Evolutionary conservation across 495 filamentous ascomycete species (phyloP).

Genomic region (Lasiosphaeriaceae sp.): DNA sequence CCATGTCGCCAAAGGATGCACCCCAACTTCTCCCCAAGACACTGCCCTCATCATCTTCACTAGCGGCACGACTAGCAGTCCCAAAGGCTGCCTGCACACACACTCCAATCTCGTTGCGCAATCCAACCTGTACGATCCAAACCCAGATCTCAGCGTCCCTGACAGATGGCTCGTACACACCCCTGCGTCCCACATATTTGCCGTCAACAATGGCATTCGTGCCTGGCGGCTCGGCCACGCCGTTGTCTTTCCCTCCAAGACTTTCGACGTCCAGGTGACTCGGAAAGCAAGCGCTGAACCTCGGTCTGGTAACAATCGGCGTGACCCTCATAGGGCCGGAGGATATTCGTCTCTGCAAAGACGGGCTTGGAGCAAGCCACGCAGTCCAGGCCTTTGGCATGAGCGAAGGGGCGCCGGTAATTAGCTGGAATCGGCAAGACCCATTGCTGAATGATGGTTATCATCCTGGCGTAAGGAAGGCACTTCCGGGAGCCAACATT

Average conservation of each 20-base stretch:
- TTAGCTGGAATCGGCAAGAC: constrained; percentile 23
- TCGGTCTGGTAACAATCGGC: constrained; percentile 27
- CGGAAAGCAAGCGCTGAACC: constrained; percentile 17
- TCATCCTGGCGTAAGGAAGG: constrained; percentile 26
- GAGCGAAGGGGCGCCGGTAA: constrained; percentile 36
- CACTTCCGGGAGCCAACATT: constrained; percentile 29
- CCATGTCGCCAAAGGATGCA: not conserved
- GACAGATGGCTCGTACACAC: constrained; percentile 29
- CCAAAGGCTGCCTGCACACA: constrained; percentile 39
- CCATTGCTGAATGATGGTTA: constrained; percentile 13
- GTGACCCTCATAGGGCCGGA: constrained; percentile 28
- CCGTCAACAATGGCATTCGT: constrained; percentile 26
- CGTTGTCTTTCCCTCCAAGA: constrained; percentile 28
- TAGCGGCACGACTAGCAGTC: constrained; percentile 37
- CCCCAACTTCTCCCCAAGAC: not conserved
- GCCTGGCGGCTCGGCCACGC: constrained; percentile 33
- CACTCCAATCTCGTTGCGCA: constrained; percentile 19
- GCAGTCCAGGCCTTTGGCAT: constrained; percentile 39
- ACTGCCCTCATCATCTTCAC: constrained; percentile 37
- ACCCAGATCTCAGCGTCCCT: constrained; percentile 6
- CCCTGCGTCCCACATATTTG: constrained; percentile 37
- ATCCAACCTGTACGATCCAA: constrained; percentile 16
- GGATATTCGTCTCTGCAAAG: constrained; percentile 25
- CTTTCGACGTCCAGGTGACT: constrained; percentile 32
- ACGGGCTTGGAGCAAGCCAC: constrained; percentile 23